phyloP scores from a whole-genome alignment of 83 land plant genomes.

The Picea engelmannii region DNA sequence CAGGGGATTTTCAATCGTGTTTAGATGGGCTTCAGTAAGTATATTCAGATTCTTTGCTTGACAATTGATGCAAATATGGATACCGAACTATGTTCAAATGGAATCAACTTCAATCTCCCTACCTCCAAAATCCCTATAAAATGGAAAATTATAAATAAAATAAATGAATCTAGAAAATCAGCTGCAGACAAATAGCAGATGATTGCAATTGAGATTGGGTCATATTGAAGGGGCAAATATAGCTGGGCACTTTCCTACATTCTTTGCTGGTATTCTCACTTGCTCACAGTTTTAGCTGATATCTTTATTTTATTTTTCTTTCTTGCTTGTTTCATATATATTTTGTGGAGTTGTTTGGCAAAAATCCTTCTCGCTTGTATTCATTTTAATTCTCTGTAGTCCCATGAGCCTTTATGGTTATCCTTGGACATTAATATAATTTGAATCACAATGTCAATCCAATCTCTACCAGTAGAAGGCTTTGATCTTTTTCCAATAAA shows the following conservation, averaged over 20 bases:
- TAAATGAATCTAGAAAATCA: neutral
- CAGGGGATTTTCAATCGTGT: slow-evolving; percentile 48
- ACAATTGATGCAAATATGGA: neutral
- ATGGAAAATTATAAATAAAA: neutral
- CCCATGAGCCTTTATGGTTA: too few species aligned
- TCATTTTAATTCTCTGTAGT: too few species aligned
- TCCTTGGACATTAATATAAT: too few species aligned
- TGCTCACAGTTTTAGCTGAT: too few species aligned
- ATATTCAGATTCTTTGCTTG: neutral
- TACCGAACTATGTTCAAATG: neutral
- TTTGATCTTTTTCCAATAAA: too few species aligned
- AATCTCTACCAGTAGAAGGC: too few species aligned
- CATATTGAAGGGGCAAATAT: neutral
- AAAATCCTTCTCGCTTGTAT: too few species aligned
- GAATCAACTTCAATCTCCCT: neutral
- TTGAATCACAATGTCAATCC: too few species aligned
- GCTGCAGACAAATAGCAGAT: neutral
- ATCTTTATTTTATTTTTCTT: too few species aligned
- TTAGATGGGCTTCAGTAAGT: slow-evolving; percentile 70
- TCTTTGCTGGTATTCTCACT: too few species aligned
- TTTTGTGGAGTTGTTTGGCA: too few species aligned
- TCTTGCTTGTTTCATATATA: too few species aligned
- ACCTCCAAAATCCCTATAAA: neutral
- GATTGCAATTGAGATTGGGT: neutral
- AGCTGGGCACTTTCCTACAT: neutral